These are phyloP conservation scores for Globisporangium paroecandrum DNA, from an alignment of 352 stramenopile species.

Conservation along the genomic window DNA sequence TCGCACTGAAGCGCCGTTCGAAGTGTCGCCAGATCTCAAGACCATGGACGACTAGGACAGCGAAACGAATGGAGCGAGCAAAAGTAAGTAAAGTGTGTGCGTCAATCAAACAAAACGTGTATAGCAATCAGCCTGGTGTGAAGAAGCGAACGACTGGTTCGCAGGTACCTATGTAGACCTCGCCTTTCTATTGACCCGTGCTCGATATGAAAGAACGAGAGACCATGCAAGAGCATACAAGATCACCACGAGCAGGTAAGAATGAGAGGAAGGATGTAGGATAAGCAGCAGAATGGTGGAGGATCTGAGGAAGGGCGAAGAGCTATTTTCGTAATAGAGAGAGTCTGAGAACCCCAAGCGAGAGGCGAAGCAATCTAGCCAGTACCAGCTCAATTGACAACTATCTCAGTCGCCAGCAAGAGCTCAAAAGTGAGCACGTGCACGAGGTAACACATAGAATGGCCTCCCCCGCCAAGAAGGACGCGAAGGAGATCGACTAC, in stretches of 20 bases:
- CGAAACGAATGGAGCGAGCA: not conserved
- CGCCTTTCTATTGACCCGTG: not conserved
- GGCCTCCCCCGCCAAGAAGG: constrained; percentile 39
- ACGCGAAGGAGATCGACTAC: constrained; percentile 76
- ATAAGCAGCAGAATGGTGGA: not conserved
- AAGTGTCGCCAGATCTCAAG: constrained; percentile 52
- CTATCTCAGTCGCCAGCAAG: not conserved
- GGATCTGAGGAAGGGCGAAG: not conserved
- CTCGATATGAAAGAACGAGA: too few species aligned
- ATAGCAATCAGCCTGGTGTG: not conserved
- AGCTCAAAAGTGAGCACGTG: not conserved
- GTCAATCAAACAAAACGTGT: not conserved
- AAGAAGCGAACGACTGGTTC: not conserved
- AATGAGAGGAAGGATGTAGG: not conserved
- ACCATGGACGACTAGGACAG: constrained; percentile 44
- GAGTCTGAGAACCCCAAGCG: not conserved
- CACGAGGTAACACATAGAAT: constrained; percentile 13
- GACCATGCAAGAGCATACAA: not conserved
- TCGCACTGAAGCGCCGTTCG: constrained; percentile 81
- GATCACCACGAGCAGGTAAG: not conserved
- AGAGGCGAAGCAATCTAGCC: not conserved
- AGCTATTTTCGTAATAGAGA: not conserved
- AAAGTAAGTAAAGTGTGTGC: not conserved
- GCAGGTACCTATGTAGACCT: not conserved
- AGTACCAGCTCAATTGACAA: not conserved